phyloP scores from a whole-genome alignment of 2,329 filamentous ascomycete species.

The Penicillium sp. region DNA sequence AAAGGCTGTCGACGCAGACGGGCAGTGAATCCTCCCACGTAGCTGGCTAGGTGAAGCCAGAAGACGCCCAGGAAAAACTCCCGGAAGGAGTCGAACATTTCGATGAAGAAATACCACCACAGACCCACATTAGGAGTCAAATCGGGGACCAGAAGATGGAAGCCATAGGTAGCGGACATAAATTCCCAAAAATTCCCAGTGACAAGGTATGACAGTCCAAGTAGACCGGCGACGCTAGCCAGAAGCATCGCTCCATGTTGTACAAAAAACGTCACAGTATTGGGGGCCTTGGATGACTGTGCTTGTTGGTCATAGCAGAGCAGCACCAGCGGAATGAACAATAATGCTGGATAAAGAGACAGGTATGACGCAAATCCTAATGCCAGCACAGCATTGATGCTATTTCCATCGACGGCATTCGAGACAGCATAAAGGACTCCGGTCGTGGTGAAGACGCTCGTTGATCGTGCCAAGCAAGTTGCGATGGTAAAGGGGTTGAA shows the following conservation, averaged over 20 bases:
- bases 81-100: conserved; percentile 98
- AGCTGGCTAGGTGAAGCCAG: conserved; percentile 90
- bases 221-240: conserved; percentile 59
- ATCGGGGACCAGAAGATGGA: conserved; percentile 86
- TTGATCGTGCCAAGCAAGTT: conserved; percentile 86
- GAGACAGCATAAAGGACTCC: conserved; percentile 82
- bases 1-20: conserved; percentile 83
- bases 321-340: conserved; percentile 78
- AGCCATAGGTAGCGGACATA: conserved; percentile 83
- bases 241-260: conserved; percentile 56
- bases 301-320: conserved; percentile 72
- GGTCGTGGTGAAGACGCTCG: conserved; percentile 82
- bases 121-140: conserved; percentile 92
- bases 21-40: conserved; percentile 82
- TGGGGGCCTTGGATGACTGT: conserved; percentile 33
- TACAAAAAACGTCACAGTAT: conserved; percentile 51
- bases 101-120: conserved; percentile 99
- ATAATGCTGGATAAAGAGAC: conserved; percentile 84
- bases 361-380: conserved; percentile 86
- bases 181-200: conserved; percentile 84
- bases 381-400: conserved; percentile 76
- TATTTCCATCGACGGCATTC: conserved; percentile 73
- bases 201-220: conserved; percentile 71
- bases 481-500: conserved; percentile 94
- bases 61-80: conserved; percentile 97